phyloP scores from a whole-genome alignment of 2,329 filamentous ascomycete species.

The Trichoderma sp. region DNA sequence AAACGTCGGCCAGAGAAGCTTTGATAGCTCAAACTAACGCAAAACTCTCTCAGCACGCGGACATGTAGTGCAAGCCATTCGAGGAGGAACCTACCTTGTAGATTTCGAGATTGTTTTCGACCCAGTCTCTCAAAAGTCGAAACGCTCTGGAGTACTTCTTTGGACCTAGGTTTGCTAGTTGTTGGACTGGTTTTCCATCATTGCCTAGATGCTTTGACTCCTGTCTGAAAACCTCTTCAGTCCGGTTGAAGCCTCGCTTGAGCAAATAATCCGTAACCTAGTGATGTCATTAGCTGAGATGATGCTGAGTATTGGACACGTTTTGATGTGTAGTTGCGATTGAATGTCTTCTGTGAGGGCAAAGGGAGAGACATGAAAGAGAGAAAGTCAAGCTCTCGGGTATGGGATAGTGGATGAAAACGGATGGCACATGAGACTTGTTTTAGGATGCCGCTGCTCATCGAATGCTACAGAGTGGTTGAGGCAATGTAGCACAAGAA shows the following conservation, averaged over 20 bases:
- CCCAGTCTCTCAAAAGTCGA: slow-evolving; percentile 73
- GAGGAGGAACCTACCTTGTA: slow-evolving; percentile 68
- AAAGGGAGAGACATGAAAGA: background rate
- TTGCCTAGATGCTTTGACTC: slow-evolving; percentile 83
- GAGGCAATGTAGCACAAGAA: background rate
- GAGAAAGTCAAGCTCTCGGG: background rate
- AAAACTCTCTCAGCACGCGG: background rate
- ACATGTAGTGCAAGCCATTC: no score
- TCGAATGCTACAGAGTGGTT: background rate
- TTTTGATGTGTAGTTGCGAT: background rate
- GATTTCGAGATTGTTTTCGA: slow-evolving; percentile 87
- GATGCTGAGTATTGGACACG: background rate
- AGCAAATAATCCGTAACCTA: slow-evolving; percentile 88
- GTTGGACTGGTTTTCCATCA: slow-evolving; percentile 72
- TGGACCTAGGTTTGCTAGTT: slow-evolving; percentile 67
- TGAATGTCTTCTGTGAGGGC: background rate
- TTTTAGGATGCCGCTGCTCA: background rate
- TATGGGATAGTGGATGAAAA: background rate
- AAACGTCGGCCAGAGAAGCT: slow-evolving; percentile 89
- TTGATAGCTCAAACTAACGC: slow-evolving; percentile 74
- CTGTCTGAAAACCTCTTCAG: slow-evolving; percentile 86
- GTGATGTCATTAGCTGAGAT: slow-evolving; percentile 19
- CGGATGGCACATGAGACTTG: background rate
- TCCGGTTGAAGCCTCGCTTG: slow-evolving; percentile 91
- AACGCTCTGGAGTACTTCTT: slow-evolving; percentile 76